These are phyloP conservation scores for Cocos nucifera DNA, from an alignment of 176 grass and related monocot species.

Conservation along the genomic window DNA sequence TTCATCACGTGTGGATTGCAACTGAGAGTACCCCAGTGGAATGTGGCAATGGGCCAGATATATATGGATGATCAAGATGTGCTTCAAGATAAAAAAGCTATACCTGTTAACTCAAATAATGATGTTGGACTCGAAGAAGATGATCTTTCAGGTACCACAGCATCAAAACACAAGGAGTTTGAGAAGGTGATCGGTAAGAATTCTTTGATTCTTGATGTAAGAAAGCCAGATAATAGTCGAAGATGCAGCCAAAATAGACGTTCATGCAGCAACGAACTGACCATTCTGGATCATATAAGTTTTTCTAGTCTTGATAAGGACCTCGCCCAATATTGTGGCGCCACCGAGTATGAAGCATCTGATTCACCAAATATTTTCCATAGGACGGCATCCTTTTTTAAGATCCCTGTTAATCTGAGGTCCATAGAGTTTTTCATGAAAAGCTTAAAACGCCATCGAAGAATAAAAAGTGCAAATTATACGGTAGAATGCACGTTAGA, in stretches of 20 bases:
- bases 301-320: slow-evolving; percentile 12
- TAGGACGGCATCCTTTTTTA: neutral
- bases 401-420: slow-evolving; percentile 40
- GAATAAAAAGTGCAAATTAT: slow-evolving; percentile 45
- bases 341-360: slow-evolving; percentile 6
- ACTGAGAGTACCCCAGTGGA: too few species aligned
- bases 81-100: neutral
- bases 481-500: slow-evolving; percentile 25
- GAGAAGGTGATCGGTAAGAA: slow-evolving; percentile 16
- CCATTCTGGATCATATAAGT: slow-evolving; percentile 2
- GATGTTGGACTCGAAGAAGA: slow-evolving; percentile 25
- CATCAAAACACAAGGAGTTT: slow-evolving; percentile 19
- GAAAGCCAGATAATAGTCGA: slow-evolving; percentile 24
- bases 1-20: too few species aligned
- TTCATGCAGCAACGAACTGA: slow-evolving; percentile 13
- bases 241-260: slow-evolving; percentile 15
- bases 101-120: slow-evolving; percentile 23
- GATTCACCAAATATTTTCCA: slow-evolving; percentile 12
- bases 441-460: slow-evolving; percentile 54
- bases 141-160: neutral
- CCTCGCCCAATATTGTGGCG: neutral
- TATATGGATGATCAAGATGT: slow-evolving; percentile 37
- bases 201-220: slow-evolving; percentile 27
- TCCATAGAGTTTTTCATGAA: slow-evolving; percentile 51
- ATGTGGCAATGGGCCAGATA: slow-evolving; percentile 18